Evolutionary conservation across 1,284 basidiomycete species (phyloP).

Genomic region (Ganoderma lingzhi): DNA sequence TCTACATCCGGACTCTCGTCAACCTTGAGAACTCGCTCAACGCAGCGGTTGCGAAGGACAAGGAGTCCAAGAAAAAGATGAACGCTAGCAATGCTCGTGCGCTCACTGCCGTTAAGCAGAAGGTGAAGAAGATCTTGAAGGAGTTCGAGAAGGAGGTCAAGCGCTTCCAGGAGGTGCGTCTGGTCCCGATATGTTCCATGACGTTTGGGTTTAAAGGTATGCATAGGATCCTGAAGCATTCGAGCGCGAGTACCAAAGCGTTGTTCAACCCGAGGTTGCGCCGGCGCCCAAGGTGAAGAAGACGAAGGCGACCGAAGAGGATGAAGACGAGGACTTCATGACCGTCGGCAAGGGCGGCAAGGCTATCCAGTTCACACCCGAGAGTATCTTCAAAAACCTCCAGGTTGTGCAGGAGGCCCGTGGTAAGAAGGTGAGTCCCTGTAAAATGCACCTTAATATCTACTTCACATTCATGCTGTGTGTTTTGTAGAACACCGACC

Average conservation of each 20-base stretch:
- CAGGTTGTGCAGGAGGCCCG: conserved; percentile 93
- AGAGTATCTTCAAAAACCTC: conserved; percentile 94
- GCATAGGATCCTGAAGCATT: conserved; percentile 88
- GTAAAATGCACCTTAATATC: background rate
- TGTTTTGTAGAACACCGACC: conserved; percentile 86
- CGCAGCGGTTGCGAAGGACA: conserved; percentile 83
- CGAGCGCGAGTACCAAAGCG: conserved; percentile 74
- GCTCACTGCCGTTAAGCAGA: conserved; percentile 97
- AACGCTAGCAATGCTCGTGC: conserved; percentile 95
- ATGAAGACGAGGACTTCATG: conserved; percentile 74
- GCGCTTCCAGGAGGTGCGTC: conserved; percentile 81
- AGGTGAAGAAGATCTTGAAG: conserved; percentile 90
- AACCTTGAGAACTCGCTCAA: conserved; percentile 84
- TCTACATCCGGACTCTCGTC: conserved; percentile 84
- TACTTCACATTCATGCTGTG: background rate
- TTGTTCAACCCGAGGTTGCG: conserved; percentile 58
- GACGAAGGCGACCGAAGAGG: conserved; percentile 41
- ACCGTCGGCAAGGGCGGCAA: conserved; percentile 94
- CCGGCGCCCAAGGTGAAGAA: conserved; percentile 51
- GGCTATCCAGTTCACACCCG: conserved; percentile 84
- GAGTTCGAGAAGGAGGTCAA: conserved; percentile 89
- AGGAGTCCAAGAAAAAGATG: conserved; percentile 96
- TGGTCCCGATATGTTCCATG: background rate
- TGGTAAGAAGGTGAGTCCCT: conserved; percentile 85
- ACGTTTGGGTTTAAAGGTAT: background rate